phyloP scores from a whole-genome alignment of 2,329 filamentous ascomycete species.

The Clonostachys chloroleuca region DNA sequence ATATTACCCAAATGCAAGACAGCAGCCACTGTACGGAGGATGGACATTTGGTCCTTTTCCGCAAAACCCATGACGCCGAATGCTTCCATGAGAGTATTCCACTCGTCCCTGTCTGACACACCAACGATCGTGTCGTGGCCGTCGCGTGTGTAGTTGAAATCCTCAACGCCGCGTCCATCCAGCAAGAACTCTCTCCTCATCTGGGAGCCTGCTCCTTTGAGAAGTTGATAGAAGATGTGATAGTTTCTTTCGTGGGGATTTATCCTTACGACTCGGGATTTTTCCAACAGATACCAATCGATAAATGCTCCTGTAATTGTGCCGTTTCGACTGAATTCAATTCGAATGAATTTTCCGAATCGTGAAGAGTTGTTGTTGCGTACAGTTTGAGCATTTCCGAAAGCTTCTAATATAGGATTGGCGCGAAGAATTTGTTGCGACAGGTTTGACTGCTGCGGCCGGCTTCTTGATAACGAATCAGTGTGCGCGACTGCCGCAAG shows the following conservation, averaged over 20 bases:
- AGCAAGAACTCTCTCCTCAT: conserved; percentile 77
- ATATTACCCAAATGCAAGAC: conserved; percentile 94
- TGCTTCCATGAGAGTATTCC: conserved; percentile 84
- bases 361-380: conserved; percentile 97
- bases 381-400: conserved; percentile 96
- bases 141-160: conserved; percentile 87
- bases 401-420: conserved; percentile 95
- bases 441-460: conserved; percentile 70
- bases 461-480: conserved; percentile 63
- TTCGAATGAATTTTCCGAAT: conserved; percentile 98
- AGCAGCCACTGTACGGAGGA: conserved; percentile 83
- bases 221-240: conserved; percentile 93
- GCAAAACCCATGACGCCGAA: conserved; percentile 94
- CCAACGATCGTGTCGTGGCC: conserved; percentile 90
- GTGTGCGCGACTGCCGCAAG: conserved; percentile 88
- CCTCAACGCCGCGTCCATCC: conserved; percentile 68
- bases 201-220: conserved; percentile 72
- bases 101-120: conserved; percentile 86
- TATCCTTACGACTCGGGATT: conserved; percentile 91
- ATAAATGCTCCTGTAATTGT: conserved; percentile 95
- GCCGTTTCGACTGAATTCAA: conserved; percentile 84
- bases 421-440: conserved; percentile 95
- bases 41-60: conserved; percentile 75
- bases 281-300: conserved; percentile 97
- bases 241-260: conserved; percentile 91